Percentiles rank a stretch among this genome's conserved stretches.
Evolutionary conservation across 73 alveolate genomes (phyloP).

Genomic region (Symbiodinium pilosum): DNA sequence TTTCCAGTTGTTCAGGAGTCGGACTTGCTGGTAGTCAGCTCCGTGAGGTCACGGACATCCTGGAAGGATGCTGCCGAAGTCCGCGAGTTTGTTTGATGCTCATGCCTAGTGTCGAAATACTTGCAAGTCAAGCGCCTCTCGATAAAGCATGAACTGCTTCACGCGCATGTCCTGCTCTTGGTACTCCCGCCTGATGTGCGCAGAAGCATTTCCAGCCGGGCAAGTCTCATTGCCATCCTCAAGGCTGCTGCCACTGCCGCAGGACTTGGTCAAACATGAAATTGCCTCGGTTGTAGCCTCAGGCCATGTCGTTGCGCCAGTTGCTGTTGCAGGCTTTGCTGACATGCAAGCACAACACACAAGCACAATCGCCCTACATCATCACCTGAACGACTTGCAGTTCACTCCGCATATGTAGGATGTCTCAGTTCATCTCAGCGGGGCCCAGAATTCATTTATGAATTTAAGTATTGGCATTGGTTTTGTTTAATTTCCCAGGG

Average conservation of each 20-base stretch:
- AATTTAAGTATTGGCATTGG: too few species aligned
- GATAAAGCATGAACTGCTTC: constrained; percentile 88
- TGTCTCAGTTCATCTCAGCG: too few species aligned
- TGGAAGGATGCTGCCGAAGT: neutral
- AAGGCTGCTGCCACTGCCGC: constrained; percentile 34
- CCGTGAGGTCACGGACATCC: constrained; percentile 73
- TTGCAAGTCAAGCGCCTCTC: constrained; percentile 8
- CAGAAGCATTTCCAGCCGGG: neutral
- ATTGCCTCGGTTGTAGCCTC: constrained; percentile 94
- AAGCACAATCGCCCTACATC: too few species aligned
- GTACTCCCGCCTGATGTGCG: constrained; percentile 58
- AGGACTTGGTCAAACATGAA: constrained; percentile 67
- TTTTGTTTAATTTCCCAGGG: too few species aligned
- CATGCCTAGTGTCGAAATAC: neutral
- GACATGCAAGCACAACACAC: too few species aligned
- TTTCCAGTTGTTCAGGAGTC: too few species aligned
- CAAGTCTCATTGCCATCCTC: neutral
- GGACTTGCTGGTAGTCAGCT: constrained; percentile 74
- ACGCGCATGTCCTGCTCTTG: constrained; percentile 94
- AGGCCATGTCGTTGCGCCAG: neutral
- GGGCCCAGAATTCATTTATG: too few species aligned
- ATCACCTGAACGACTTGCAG: too few species aligned
- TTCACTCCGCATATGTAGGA: too few species aligned
- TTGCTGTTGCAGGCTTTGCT: too few species aligned
- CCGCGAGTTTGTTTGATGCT: too few species aligned